A percentile compares a stretch with the other conserved stretches of the same genome.
Evolutionary conservation across 768 basidiomycete species (phyloP).

Genomic region (Lactarius sanguifluus): DNA sequence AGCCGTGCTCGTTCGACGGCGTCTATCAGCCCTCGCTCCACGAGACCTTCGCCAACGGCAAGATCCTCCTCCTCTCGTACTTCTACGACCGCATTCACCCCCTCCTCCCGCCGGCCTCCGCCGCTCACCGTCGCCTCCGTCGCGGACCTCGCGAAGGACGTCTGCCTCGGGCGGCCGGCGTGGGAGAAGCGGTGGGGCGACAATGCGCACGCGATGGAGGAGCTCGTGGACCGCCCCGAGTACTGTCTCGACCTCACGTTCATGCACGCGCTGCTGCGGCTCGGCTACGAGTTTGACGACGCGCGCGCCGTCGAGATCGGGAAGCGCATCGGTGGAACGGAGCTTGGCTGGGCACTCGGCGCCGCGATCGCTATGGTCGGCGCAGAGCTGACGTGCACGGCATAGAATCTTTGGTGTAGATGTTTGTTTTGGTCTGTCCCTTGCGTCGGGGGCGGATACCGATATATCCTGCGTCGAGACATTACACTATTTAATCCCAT

Average conservation of each 20-base stretch:
- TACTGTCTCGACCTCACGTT: conserved; percentile 96
- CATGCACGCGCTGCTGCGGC: conserved; percentile 81
- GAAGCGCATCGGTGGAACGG: conserved; percentile 86
- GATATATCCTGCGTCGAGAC: too few relatives aligned
- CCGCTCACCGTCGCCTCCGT: conserved; percentile 52
- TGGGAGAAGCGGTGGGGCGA: conserved; percentile 57
- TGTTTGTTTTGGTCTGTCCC: background rate
- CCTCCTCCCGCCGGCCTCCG: conserved; percentile 48
- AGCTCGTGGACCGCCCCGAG: conserved; percentile 82
- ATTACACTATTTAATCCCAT: background rate
- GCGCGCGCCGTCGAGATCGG: conserved; percentile 70
- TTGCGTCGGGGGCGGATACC: background rate
- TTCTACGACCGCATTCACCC: conserved; percentile 94
- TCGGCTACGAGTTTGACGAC: conserved; percentile 88
- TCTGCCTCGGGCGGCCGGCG: conserved; percentile 66
- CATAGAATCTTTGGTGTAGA: conserved; percentile 29
- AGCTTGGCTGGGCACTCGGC: conserved; percentile 92
- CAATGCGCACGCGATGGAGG: conserved; percentile 52
- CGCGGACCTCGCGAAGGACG: conserved; percentile 59
- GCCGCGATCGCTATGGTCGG: conserved; percentile 77
- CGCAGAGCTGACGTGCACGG: conserved; percentile 55
- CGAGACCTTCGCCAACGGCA: conserved; percentile 84
- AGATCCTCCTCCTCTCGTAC: conserved; percentile 91
- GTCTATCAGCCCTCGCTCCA: conserved; percentile 94
- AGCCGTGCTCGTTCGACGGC: conserved; percentile 96